Percentiles rank a stretch among this genome's conserved stretches.
These are phyloP conservation scores for Penicillium brasilianum DNA, from an alignment of 2,329 filamentous ascomycete species.

Conservation along the genomic window DNA sequence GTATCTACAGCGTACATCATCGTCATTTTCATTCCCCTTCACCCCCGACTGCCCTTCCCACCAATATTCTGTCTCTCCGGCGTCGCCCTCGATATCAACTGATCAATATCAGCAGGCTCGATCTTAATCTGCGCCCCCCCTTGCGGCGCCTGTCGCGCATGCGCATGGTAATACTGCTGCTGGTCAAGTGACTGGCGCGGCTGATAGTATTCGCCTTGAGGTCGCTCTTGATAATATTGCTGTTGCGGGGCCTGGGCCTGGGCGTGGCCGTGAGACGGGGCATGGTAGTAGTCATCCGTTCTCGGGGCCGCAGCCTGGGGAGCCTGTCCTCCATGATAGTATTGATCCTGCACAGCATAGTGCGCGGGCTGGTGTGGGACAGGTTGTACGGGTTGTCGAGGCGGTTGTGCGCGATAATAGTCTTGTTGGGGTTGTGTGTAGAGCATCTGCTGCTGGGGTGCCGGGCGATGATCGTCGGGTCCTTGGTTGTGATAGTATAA, in stretches of 20 bases:
- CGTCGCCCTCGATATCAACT: not conserved
- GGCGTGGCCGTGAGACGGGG: not conserved
- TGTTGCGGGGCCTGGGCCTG: not conserved
- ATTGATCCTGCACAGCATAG: not conserved
- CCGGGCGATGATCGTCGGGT: not conserved
- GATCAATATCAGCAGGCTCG: conserved; percentile 4
- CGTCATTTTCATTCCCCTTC: not conserved
- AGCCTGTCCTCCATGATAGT: not conserved
- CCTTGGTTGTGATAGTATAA: conserved; percentile 6
- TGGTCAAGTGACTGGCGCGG: not conserved
- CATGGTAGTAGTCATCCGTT: conserved; percentile 3
- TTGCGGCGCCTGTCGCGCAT: not conserved
- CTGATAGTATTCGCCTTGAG: conserved; percentile 1
- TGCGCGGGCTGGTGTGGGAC: not conserved
- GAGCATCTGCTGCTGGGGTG: not conserved
- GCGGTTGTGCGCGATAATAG: not conserved
- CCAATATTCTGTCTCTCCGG: not conserved
- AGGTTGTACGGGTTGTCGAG: not conserved
- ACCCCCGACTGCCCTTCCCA: not conserved
- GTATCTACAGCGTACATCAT: not conserved
- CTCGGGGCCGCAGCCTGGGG: not conserved
- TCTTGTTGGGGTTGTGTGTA: conserved; percentile 4
- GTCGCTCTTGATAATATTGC: not conserved
- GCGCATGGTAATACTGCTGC: not conserved
- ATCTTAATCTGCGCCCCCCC: conserved; percentile 5